A percentile compares a stretch with the other conserved stretches of the same genome.
phyloP scores from a whole-genome alignment of 1,139 yeast species.

The Schizosaccharomyces versatilis region DNA sequence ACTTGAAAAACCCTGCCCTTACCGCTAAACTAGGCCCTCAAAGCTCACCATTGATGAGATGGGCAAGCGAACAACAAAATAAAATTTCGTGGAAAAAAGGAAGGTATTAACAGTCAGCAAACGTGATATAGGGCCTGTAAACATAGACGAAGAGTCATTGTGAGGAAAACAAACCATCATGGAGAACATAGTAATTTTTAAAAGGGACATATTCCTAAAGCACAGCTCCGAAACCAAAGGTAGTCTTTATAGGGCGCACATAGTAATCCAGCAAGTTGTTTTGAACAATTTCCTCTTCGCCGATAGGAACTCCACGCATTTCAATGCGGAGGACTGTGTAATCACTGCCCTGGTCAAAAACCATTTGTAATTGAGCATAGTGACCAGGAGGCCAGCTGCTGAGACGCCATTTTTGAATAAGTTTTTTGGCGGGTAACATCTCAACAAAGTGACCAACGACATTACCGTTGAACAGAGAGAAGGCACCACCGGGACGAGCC shows the following conservation, averaged over 20 bases:
- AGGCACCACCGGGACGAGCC: conserved; percentile 39
- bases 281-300: conserved; percentile 82
- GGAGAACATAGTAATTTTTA: too few species aligned
- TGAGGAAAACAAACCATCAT: too few species aligned
- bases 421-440: conserved; percentile 34
- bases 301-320: conserved; percentile 83
- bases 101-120: too few species aligned
- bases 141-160: too few species aligned
- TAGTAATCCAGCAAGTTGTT: conserved; percentile 63
- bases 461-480: conserved; percentile 71
- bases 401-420: conserved; percentile 68
- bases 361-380: conserved; percentile 44
- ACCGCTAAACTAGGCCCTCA: too few species aligned
- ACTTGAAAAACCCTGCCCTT: too few species aligned
- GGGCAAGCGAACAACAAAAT: too few species aligned
- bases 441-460: conserved; percentile 46
- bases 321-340: conserved; percentile 64
- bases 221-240: conserved; percentile 36
- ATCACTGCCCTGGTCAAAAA: conserved; percentile 49
- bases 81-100: too few species aligned
- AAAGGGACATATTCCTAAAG: not conserved
- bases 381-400: conserved; percentile 74
- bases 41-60: too few species aligned
- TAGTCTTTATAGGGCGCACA: conserved; percentile 62
- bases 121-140: too few species aligned